Evolutionary conservation across 345 rosid genomes (phyloP).

Genomic region (Carallia brachiata): DNA sequence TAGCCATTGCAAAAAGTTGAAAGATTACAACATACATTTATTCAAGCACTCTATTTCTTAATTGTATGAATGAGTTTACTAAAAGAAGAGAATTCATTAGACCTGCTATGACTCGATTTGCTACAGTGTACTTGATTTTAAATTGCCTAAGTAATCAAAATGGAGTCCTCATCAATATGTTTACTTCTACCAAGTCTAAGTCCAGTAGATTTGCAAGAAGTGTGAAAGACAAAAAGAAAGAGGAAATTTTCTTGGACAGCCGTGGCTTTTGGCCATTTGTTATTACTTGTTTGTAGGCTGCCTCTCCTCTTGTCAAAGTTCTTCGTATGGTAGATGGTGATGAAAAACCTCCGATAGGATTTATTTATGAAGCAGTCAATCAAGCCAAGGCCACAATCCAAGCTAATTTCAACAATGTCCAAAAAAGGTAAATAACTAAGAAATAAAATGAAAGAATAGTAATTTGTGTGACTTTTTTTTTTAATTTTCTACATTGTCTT

Average conservation of each 20-base stretch:
- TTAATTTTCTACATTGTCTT: no score
- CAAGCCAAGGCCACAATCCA: no score
- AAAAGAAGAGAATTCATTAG: background rate
- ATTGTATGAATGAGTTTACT: background rate
- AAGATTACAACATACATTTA: background rate
- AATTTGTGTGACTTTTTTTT: no score
- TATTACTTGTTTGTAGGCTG: no score
- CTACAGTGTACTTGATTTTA: conserved; percentile 10
- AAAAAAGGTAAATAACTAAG: no score
- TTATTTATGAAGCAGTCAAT: background rate
- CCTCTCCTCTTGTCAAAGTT: no score
- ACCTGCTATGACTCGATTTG: conserved; percentile 2
- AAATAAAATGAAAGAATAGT: no score
- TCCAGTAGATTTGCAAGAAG: background rate
- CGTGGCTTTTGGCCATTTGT: no score
- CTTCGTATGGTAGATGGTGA: background rate
- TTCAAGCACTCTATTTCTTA: background rate
- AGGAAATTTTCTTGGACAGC: no score
- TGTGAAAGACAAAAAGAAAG: no score
- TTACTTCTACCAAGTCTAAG: background rate
- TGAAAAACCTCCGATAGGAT: background rate
- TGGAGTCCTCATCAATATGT: background rate
- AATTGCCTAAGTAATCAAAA: background rate
- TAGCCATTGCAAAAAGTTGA: background rate
- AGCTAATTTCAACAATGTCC: no score